Evolutionary conservation across 257 asterid genomes (phyloP).

Genomic region (Rauvolfia tetraphylla): DNA sequence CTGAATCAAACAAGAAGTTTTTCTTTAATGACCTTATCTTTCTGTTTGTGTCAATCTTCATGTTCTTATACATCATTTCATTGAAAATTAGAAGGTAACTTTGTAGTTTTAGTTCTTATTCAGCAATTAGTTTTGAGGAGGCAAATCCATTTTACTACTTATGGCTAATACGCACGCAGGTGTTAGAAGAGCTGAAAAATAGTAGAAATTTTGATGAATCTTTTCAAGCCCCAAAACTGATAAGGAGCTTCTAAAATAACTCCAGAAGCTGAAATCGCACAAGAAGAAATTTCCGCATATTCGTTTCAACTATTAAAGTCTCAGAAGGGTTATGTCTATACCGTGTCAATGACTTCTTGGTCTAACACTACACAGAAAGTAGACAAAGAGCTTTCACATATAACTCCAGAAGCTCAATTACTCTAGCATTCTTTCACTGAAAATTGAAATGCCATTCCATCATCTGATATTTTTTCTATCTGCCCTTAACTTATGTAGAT

Average conservation of each 20-base stretch:
- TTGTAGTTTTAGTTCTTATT: neutral
- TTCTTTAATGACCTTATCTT: neutral
- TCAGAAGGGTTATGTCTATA: neutral
- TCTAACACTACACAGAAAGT: neutral
- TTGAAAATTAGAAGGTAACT: neutral
- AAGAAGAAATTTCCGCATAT: too few relatives aligned
- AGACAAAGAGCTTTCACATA: neutral
- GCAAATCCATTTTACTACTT: neutral
- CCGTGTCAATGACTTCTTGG: neutral
- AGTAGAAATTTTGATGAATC: neutral
- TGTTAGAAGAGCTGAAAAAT: neutral
- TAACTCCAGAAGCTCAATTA: neutral
- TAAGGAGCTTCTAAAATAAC: neutral
- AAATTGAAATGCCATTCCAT: neutral
- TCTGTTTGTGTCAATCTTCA: neutral
- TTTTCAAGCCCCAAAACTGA: neutral
- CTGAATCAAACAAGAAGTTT: constrained; percentile 29
- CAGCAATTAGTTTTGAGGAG: neutral
- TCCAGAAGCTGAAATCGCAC: neutral
- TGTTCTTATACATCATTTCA: neutral
- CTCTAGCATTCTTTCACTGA: neutral
- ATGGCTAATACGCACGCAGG: neutral
- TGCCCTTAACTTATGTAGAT: neutral
- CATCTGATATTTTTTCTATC: neutral
- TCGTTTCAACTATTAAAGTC: neutral